Base-by-base conservation (phyloP, 2,329 filamentous ascomycete genomes). In the Alternaria sp. region DNA sequence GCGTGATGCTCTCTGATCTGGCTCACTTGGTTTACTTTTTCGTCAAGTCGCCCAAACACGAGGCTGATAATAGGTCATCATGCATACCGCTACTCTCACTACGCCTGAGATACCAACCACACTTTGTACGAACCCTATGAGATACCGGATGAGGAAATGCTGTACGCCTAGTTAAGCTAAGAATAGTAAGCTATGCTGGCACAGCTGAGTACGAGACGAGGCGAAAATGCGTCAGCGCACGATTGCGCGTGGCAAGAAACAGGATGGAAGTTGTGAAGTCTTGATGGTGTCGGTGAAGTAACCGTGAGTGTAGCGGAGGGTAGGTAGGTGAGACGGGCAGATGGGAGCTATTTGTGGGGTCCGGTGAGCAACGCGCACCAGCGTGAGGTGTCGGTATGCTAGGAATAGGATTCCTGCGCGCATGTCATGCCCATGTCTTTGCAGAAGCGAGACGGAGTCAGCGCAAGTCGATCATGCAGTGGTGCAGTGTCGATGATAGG, bases 1-100 rank as follows among this genome's bases (percentile, higher is more conserved):
- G 32, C 28, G 30, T 21, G 13, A 21, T 52, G 28, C 30, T 32
- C 30, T 32, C 30, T 32, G 30, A 0, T 32, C 30, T 32, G 51
- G 23, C 51, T 28, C 28, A 32, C 51, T 56, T 55, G 9, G 15
- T 59, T 55, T 55, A 43, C 40, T 54, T 26, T 44, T 36, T 57
- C 11, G 54, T 61, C 28, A 36, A 54, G 49, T 54, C 36, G 54
- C 26, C 55, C 60, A 55, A 43, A 32, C 21, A 54, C 47, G 32
- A 44, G 36, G 51, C 64, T 62, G 52, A 59, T 62, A 64, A 68
- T 70, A 70, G 66, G 59, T 64, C 61, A 55, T 45, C 8, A 51
- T 65, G 64, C 66, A 68, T 70, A 67, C 61, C 64, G 68, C 68
- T 67, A 58, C 63, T 67, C 62, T 63, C 61, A 59, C 54, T 36